Evolutionary conservation across 2,329 filamentous ascomycete species (phyloP).

Genomic region (Aspergillus arachidicola): DNA sequence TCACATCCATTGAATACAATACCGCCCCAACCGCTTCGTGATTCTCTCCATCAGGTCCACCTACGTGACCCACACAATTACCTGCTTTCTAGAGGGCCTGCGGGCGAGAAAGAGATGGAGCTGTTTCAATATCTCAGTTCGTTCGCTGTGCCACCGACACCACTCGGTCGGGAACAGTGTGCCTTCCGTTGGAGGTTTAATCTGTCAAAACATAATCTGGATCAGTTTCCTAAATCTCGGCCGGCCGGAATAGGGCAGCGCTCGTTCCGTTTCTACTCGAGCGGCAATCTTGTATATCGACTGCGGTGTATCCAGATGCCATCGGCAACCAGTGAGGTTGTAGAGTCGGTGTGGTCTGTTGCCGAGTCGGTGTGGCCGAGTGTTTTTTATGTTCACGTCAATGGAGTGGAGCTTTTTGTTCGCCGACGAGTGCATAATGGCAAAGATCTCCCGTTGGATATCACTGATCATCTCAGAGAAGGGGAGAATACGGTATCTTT

Average conservation of each 20-base stretch:
- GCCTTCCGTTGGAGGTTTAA: conserved; percentile 39
- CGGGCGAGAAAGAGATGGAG: conserved; percentile 26
- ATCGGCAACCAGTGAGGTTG: conserved; percentile 30
- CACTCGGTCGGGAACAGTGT: conserved; percentile 28
- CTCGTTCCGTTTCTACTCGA: conserved; percentile 38
- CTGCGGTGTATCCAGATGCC: conserved; percentile 64
- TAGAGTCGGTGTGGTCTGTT: conserved; percentile 62
- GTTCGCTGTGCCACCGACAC: conserved; percentile 33
- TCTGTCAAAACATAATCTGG: conserved; percentile 31
- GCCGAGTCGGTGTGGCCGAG: conserved; percentile 71
- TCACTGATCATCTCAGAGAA: conserved; percentile 61
- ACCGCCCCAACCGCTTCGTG: conserved; percentile 48
- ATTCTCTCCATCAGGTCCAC: conserved; percentile 62
- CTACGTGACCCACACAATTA: conserved; percentile 56
- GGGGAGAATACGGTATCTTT: conserved; percentile 67
- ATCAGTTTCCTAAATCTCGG: conserved; percentile 35
- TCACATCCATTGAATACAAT: conserved; percentile 39
- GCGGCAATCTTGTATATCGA: conserved; percentile 65
- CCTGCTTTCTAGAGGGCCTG: conserved; percentile 25
- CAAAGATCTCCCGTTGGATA: conserved; percentile 74
- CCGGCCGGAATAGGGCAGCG: conserved; percentile 25
- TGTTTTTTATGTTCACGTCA: conserved; percentile 69
- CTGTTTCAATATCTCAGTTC: conserved; percentile 41
- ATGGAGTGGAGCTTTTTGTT: conserved; percentile 59
- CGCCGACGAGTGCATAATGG: conserved; percentile 72